A percentile compares a stretch with the other conserved stretches of the same genome.
Evolutionary conservation across 2,329 filamentous ascomycete species (phyloP).

Genomic region (Tricladium varicosporioides): DNA sequence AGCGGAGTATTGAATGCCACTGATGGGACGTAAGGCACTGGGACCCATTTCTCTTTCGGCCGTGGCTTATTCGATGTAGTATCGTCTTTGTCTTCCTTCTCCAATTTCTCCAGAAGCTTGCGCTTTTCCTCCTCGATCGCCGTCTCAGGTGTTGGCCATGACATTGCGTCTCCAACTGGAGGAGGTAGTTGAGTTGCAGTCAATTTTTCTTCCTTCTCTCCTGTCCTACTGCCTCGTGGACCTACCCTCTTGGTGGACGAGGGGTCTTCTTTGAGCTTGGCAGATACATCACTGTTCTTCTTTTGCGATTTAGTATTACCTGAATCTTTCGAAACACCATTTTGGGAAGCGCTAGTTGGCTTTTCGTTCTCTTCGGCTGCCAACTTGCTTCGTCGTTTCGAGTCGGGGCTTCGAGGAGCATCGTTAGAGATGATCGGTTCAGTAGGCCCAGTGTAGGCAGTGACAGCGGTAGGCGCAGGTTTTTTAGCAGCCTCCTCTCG

Average conservation of each 20-base stretch:
- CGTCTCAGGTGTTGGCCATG: slow-evolving; percentile 89
- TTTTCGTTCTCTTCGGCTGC: slow-evolving; percentile 40
- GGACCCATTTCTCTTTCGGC: slow-evolving; percentile 81
- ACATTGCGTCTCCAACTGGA: slow-evolving; percentile 70
- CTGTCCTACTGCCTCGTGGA: slow-evolving; percentile 28
- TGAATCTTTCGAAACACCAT: slow-evolving; percentile 34
- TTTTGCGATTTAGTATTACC: slow-evolving; percentile 38
- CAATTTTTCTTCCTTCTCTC: slow-evolving; percentile 34
- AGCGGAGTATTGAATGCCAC: slow-evolving; percentile 86
- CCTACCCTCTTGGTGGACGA: slow-evolving; percentile 28
- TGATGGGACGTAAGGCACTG: slow-evolving; percentile 77
- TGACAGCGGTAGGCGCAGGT: slow-evolving; percentile 36
- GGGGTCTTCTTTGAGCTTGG: slow-evolving; percentile 31
- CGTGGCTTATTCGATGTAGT: slow-evolving; percentile 51
- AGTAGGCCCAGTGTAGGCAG: slow-evolving; percentile 14
- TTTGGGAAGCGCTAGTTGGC: slow-evolving; percentile 25
- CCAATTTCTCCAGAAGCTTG: slow-evolving; percentile 64
- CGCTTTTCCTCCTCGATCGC: slow-evolving; percentile 75
- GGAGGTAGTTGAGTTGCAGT: slow-evolving; percentile 48
- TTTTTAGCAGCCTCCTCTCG: slow-evolving; percentile 59
- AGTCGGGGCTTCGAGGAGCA: slow-evolving; percentile 32
- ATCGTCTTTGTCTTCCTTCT: slow-evolving; percentile 63
- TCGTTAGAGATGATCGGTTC: slow-evolving; percentile 26
- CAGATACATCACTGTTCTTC: slow-evolving; percentile 39
- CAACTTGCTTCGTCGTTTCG: slow-evolving; percentile 41